Evolutionary conservation across 371 early-diverging fungal genomes (phyloP).

Genomic region (Phascolomyces articulosus): DNA sequence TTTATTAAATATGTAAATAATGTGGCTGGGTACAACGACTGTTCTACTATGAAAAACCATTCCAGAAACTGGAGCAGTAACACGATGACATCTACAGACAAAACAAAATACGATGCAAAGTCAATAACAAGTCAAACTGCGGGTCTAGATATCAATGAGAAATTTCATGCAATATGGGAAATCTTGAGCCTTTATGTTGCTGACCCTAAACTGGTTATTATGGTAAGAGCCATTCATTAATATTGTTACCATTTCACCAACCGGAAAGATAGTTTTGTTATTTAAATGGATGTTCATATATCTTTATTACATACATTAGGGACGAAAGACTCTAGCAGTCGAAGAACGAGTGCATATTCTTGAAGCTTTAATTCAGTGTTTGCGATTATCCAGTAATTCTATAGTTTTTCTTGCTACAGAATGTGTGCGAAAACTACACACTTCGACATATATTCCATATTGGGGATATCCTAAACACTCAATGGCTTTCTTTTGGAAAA

Average conservation of each 20-base stretch:
- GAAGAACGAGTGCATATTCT: neutral
- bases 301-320: too few relatives aligned
- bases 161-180: neutral
- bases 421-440: slow-evolving; percentile 61
- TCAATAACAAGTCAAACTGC: neutral
- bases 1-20: neutral
- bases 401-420: slow-evolving; percentile 52
- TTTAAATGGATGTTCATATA: too few relatives aligned
- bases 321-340: too few relatives aligned
- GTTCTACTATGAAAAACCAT: neutral
- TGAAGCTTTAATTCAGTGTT: neutral
- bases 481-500: slow-evolving; percentile 67
- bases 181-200: neutral
- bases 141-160: neutral
- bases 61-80: neutral
- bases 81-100: neutral
- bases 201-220: neutral
- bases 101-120: neutral
- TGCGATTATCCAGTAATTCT: neutral
- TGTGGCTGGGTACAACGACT: neutral
- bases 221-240: neutral
- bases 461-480: slow-evolving; percentile 57
- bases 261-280: too few relatives aligned
- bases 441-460: slow-evolving; percentile 47
- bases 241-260: too few relatives aligned